Evolutionary conservation across 2,329 filamentous ascomycete genomes (phyloP).

Genomic region (Penicillium sp.): DNA sequence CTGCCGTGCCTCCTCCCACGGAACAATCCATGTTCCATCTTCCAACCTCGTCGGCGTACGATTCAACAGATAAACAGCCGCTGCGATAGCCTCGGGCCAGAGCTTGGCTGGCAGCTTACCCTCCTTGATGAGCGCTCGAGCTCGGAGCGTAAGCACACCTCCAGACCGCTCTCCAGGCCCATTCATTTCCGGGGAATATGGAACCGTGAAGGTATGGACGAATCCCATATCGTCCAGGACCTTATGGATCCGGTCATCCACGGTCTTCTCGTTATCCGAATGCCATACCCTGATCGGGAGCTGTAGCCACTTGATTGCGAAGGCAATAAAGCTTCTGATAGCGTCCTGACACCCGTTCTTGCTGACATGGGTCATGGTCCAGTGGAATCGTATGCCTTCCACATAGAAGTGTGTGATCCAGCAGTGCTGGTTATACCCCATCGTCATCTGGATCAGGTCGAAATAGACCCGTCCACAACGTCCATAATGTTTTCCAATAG

Average conservation of each 20-base stretch:
- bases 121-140: neutral
- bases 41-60: neutral
- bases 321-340: neutral
- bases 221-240: neutral
- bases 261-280: conserved; percentile 2
- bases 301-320: neutral
- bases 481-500: neutral
- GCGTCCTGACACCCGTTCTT: neutral
- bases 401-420: conserved; percentile 6
- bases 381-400: conserved; percentile 2
- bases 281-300: conserved; percentile 1
- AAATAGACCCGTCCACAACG: conserved; percentile 2
- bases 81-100: neutral
- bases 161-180: neutral
- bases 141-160: neutral
- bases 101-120: conserved; percentile 1
- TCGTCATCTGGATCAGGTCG: conserved; percentile 1
- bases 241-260: too few species aligned
- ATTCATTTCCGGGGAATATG: neutral
- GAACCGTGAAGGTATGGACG: neutral
- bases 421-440: neutral
- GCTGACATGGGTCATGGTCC: neutral
- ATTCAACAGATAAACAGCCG: conserved; percentile 2
- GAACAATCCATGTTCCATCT: neutral
- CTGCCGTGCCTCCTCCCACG: too few species aligned